Evolutionary conservation across 768 basidiomycete genomes (phyloP), one percentile per base, ranked within the genome.

Genomic region (Pleurotus salmoneostramineus): DNA sequence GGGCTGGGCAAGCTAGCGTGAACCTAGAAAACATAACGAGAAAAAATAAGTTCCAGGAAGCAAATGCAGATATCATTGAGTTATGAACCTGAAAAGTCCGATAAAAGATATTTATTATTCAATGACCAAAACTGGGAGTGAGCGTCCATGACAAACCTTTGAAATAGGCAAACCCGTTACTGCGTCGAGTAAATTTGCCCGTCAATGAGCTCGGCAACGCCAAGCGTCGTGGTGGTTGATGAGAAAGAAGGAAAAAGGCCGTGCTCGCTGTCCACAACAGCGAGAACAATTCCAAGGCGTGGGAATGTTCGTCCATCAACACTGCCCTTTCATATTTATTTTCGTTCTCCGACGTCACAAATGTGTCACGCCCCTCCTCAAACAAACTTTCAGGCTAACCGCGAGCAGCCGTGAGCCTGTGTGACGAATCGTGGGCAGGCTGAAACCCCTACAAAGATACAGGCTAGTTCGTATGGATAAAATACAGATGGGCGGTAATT

Each of bases 381-480:
- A n/a, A n/a, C n/a, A n/a, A n/a, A n/a, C n/a, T n/a, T n/a, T n/a
- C n/a, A n/a, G n/a, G n/a, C n/a, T n/a, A n/a, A n/a, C n/a, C n/a
- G n/a, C n/a, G n/a, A n/a, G n/a, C n/a, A n/a, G n/a, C n/a, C n/a
- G n/a, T n/a, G n/a, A n/a, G n/a, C n/a, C n/a, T n/a, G n/a, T n/a
- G n/a, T n/a, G n/a, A n/a, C n/a, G n/a, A n/a, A n/a, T n/a, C n/a
- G n/a, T n/a, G n/a, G n/a, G n/a, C n/a, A n/a, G n/a, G n/a, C n/a
- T n/a, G n/a, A n/a, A n/a, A n/a, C n/a, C n/a, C n/a, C n/a, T n/a
- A n/a, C n/a, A n/a, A 60, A 71, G 72, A 12, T 77, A 73, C 61
- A 66, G 71, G 58, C 64, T 73, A 57, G 64, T 68, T 2, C 69
- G 72, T 57, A 74, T n/a, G n/a, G n/a, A n/a, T n/a, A n/a, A n/a